Percentiles rank a stretch among this genome's conserved stretches.
Evolutionary conservation across 345 rosid species (phyloP).

Genomic region (Eucalyptus camaldulensis): DNA sequence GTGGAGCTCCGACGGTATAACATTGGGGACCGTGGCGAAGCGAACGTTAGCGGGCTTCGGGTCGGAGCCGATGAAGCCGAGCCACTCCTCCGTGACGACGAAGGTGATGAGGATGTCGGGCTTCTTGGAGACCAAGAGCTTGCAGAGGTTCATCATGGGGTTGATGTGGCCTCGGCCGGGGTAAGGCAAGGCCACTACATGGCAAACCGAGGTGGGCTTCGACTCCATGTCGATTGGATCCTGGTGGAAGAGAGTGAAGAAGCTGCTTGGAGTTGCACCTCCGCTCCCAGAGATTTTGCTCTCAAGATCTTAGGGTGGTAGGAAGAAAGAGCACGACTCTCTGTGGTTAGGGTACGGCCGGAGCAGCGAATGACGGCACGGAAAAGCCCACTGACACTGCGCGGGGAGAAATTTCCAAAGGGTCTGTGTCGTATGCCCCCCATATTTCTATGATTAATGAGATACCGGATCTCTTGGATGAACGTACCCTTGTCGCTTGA

Average conservation of each 20-base stretch:
- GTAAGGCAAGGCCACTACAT: constrained; percentile 47
- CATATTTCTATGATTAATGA: too few species aligned
- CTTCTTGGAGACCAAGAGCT: not conserved
- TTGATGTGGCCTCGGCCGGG: constrained; percentile 70
- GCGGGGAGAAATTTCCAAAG: not conserved
- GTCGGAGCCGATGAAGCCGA: constrained; percentile 23
- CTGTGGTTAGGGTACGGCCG: not conserved
- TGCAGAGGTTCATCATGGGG: constrained; percentile 58
- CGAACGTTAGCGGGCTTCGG: constrained; percentile 18
- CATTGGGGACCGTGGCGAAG: constrained; percentile 24
- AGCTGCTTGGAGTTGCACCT: not conserved
- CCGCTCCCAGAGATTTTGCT: not conserved
- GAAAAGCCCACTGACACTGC: not conserved
- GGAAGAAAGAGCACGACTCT: not conserved
- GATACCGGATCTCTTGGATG: too few species aligned
- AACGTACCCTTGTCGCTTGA: too few species aligned
- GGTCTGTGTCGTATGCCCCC: not conserved
- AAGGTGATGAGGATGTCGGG: constrained; percentile 24
- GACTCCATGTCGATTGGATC: too few species aligned
- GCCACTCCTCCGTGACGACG: constrained; percentile 5
- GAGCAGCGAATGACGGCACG: not conserved
- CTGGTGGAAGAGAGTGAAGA: not conserved
- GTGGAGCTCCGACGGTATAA: constrained; percentile 26
- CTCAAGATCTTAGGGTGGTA: not conserved
- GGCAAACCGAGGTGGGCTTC: not conserved